Base-by-base conservation (phyloP, 1,284 basidiomycete species). In the Trichosporon coremiiforme region DNA sequence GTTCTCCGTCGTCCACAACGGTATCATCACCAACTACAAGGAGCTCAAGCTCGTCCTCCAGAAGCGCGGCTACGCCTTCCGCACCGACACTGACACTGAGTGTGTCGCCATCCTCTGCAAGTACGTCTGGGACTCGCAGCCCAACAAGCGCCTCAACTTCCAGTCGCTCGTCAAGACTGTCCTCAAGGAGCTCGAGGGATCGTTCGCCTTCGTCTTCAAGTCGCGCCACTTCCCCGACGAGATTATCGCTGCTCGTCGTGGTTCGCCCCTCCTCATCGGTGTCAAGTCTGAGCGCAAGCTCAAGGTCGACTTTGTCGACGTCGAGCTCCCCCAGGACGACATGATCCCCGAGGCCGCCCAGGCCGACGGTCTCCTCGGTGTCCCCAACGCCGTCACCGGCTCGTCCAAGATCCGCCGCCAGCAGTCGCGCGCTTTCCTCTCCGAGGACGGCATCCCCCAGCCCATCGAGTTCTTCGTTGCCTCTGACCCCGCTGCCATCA, bases 171-270 rank as follows among this genome's bases (percentile, higher is more conserved):
- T 98, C 87, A 98, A 98, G 89, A 89, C 93, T 55, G 95, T 98
- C 66, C 86, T 99, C 81, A 98, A 96, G 86, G 97, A 99, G 85
- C 89, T 99, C 64, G 95, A 99, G 86, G 97, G 97, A 66, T 98
- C 97, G 9, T 99, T 99, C 79, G 97, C 97, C n/a, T 98, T 99
- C 84, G 95, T 98, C 77, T 98, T 99, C 92, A 99, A 98, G 87
- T 98, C 95, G 17, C 85, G 85, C 47, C 95, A 99, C 86, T 99
- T 90, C 88, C 97, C 97, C 66, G 94, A 96, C 78, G 94, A 99
- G 85, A 89, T 97, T 74, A 94, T 99, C 74, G 92, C 93, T 69
- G 94, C 95, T 71, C 93, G 95, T 78, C 93, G 97, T 79, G 97
- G 97, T 79, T 99, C 96, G 33, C 97, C 97, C 29, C 89, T 99